phyloP scores from a whole-genome alignment of 75 land plant genomes.

The Isoetes taiwanensis region DNA sequence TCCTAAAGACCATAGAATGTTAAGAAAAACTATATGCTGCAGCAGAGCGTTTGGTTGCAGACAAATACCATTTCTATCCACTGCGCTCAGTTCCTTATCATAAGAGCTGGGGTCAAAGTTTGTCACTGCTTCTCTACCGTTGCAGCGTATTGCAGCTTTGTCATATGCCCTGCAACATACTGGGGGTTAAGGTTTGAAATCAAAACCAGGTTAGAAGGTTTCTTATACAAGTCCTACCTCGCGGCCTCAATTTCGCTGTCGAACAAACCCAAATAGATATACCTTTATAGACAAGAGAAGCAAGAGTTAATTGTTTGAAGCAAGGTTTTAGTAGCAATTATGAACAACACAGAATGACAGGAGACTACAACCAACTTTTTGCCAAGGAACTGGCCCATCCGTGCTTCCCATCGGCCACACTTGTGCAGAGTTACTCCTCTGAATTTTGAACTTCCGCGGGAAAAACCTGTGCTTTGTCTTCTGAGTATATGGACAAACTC shows the following conservation, averaged over 20 bases:
- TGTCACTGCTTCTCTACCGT: constrained; percentile 70
- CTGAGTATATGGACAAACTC: constrained; percentile 27
- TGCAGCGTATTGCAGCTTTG: constrained; percentile 61
- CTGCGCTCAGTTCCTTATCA: constrained; percentile 25
- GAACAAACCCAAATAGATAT: constrained; percentile 76
- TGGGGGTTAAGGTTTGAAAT: constrained; percentile 12
- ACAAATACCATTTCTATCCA: constrained; percentile 1
- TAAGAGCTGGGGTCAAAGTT: constrained; percentile 65
- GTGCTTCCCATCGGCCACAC: constrained; percentile 42
- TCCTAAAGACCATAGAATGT: no score
- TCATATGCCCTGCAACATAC: constrained; percentile 58
- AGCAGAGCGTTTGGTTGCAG: no score
- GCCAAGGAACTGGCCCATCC: constrained; percentile 36
- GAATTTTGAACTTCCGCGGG: constrained; percentile 32
- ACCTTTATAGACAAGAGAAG: constrained; percentile 48
- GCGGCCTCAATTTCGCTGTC: constrained; percentile 82
- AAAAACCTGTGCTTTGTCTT: constrained; percentile 34
- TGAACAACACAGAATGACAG: neutral
- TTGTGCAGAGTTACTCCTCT: constrained; percentile 37
- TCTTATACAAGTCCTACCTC: constrained; percentile 26
- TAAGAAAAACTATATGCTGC: no score
- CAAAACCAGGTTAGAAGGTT: constrained; percentile 9
- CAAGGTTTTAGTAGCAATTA: neutral
- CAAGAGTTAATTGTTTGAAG: no score
- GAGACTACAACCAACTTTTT: constrained; percentile 26